A percentile compares a stretch with the other conserved stretches of the same genome.
phyloP scores from a whole-genome alignment of 805 yeast species.

The Barnettozyma sp. region DNA sequence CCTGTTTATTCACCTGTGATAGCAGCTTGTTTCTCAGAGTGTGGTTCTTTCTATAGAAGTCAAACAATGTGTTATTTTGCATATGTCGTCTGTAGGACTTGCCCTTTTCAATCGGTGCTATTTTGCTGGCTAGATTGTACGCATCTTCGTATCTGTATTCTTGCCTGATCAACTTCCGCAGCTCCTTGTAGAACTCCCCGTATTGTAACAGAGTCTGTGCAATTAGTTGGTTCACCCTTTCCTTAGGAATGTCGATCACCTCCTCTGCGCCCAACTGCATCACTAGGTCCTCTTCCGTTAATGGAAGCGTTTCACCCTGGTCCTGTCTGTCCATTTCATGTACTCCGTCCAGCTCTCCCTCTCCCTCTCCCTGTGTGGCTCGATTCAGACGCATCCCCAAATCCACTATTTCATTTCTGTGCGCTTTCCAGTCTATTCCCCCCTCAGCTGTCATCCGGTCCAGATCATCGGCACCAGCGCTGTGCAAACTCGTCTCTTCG shows the following conservation, averaged over 20 bases:
- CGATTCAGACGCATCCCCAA: no score
- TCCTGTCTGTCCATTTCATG: background rate
- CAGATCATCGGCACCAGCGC: background rate
- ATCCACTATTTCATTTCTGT: no score
- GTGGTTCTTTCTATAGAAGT: constrained; percentile 3
- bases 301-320: constrained; percentile 5
- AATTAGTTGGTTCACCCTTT: constrained; percentile 7
- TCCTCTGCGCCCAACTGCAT: constrained; percentile 2
- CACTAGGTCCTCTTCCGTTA: constrained; percentile 10
- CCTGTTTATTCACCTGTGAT: background rate
- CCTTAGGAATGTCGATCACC: constrained; percentile 1
- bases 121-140: background rate
- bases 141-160: background rate
- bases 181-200: background rate
- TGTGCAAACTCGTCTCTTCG: no score
- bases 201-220: constrained; percentile 2
- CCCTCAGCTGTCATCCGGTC: background rate
- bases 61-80: constrained; percentile 4
- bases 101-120: background rate
- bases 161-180: background rate
- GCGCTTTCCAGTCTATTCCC: no score
- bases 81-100: background rate
- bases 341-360: no score
- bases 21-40: constrained; percentile 5
- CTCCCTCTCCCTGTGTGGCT: no score